Conservation (phyloP, 805 yeast species). For the Komagataella mondaviorum region DNA sequence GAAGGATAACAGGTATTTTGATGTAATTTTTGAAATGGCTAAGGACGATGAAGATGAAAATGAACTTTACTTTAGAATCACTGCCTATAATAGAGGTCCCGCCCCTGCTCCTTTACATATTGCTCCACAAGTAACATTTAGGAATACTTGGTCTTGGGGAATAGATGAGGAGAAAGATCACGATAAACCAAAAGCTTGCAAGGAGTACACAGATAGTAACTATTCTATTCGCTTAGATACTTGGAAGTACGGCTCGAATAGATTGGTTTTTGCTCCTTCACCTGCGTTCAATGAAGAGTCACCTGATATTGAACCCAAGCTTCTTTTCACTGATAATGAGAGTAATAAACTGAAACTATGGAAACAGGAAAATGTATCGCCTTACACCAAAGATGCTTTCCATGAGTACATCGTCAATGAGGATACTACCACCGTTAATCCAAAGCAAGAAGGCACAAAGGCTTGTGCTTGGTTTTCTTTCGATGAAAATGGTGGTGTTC, state of each 20-base stretch:
- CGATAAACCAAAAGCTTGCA: constrained; percentile 34
- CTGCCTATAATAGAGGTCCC: constrained; percentile 76
- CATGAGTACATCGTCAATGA: constrained; percentile 68
- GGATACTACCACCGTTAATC: constrained; percentile 50
- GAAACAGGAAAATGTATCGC: constrained; percentile 40
- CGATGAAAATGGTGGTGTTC: constrained; percentile 64
- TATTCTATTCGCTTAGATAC: constrained; percentile 48
- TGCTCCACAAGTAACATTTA: constrained; percentile 69
- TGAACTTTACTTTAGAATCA: constrained; percentile 68
- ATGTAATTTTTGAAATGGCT: constrained; percentile 82
- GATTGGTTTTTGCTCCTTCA: constrained; percentile 68
- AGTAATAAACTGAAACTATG: constrained; percentile 64
- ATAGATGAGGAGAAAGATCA: constrained; percentile 30
- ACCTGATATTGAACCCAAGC: constrained; percentile 60
- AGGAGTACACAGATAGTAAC: constrained; percentile 22
- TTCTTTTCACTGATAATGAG: constrained; percentile 83
- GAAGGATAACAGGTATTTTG: constrained; percentile 67
- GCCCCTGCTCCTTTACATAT: constrained; percentile 83
- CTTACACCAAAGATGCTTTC: constrained; percentile 79
- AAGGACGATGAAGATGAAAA: constrained; percentile 72
- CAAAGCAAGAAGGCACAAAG: constrained; percentile 63
- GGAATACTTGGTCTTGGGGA: constrained; percentile 96
- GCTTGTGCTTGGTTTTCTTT: constrained; percentile 76
- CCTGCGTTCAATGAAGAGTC: constrained; percentile 52
- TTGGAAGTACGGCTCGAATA: constrained; percentile 52